Base-by-base conservation (phyloP, 108 stramenopile genomes). In the Fragilariopsis cylindrus region DNA sequence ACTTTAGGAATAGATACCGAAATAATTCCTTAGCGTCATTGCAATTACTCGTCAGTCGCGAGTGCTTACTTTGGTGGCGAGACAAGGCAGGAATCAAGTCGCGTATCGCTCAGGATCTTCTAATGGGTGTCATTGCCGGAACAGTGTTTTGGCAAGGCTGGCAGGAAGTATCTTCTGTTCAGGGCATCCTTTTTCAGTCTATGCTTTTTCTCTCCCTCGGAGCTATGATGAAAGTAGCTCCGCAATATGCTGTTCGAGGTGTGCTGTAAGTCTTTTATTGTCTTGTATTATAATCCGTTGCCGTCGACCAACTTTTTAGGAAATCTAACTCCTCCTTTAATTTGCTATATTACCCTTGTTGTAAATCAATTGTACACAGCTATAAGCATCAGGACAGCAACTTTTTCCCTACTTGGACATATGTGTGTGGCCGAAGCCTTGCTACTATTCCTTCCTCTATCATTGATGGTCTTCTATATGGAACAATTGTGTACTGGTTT, bases 331-430 rank as follows among this genome's bases (percentile, higher is more conserved):
- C 21, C 21, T 30, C 21, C 21, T 30, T 30, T 30, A 30, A 30
- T 30, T 30, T 30, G 21, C 21, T 30, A 30, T 30, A 30, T 30
- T 30, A 30, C 21, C 21, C 21, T 30, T 30, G 21, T 30, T 30
- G 21, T 30, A 30, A 30, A 30, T 30, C 21, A 30, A 30, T 30
- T 30, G 21, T 30, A 30, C 21, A 30, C 21, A 30, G 21, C 21
- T 92, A 97, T 85, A 96, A 97, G 72, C 95, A 96, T 60, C 85
- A 84, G 45, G 88, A 90, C 70, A 85, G 92, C 0, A 85, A 87
- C 53, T 95, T 96, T 69, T 94, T 90, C 69, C 94, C 93, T 42
- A 90, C 93, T 30, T 83, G 84, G 79, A 72, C 81, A 8, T 88
- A 76, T 67, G 85, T 88, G 16, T 45, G 87, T 18, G 84, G 84